A percentile compares a stretch with the other conserved stretches of the same genome.
These are phyloP conservation scores for Epichloe aotearoae DNA, from an alignment of 2,329 filamentous ascomycete species.

Conservation along the genomic window DNA sequence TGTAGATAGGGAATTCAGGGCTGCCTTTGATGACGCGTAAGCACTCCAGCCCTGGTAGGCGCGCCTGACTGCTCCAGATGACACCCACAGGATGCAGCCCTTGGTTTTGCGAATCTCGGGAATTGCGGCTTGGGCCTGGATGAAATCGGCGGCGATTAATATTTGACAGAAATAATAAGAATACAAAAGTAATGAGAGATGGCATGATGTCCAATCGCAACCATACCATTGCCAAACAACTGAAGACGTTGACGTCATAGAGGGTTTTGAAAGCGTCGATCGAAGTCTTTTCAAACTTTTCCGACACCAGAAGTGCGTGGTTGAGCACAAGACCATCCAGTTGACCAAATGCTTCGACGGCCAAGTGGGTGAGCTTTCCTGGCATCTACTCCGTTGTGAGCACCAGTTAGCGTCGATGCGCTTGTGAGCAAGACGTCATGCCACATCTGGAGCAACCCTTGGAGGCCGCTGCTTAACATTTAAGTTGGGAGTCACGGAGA, in stretches of 20 bases:
- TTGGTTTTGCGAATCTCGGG: slow-evolving; percentile 52
- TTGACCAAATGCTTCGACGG: slow-evolving; percentile 52
- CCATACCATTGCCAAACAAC: slow-evolving; percentile 61
- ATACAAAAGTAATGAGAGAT: not conserved
- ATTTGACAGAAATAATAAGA: not conserved
- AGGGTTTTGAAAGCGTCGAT: slow-evolving; percentile 59
- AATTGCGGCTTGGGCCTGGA: slow-evolving; percentile 56
- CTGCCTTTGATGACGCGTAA: slow-evolving; percentile 75
- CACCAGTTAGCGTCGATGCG: not conserved
- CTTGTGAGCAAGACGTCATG: not conserved
- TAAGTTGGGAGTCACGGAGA: not conserved
- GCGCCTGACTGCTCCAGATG: slow-evolving; percentile 59
- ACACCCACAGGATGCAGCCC: slow-evolving; percentile 65
- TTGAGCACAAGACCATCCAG: slow-evolving; percentile 81
- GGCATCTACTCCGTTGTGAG: slow-evolving; percentile 31
- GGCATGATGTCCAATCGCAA: not conserved
- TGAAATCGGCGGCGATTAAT: not conserved
- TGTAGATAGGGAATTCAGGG: slow-evolving; percentile 62
- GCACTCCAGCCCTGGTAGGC: slow-evolving; percentile 63
- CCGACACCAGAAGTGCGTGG: slow-evolving; percentile 69
- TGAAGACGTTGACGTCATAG: slow-evolving; percentile 83
- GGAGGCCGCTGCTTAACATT: no score
- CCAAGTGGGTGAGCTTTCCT: slow-evolving; percentile 48
- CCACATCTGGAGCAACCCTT: not conserved
- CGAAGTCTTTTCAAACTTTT: slow-evolving; percentile 55